Evolutionary conservation across 2,329 filamentous ascomycete species (phyloP).

Genomic region (Coniochaeta hoffmannii): DNA sequence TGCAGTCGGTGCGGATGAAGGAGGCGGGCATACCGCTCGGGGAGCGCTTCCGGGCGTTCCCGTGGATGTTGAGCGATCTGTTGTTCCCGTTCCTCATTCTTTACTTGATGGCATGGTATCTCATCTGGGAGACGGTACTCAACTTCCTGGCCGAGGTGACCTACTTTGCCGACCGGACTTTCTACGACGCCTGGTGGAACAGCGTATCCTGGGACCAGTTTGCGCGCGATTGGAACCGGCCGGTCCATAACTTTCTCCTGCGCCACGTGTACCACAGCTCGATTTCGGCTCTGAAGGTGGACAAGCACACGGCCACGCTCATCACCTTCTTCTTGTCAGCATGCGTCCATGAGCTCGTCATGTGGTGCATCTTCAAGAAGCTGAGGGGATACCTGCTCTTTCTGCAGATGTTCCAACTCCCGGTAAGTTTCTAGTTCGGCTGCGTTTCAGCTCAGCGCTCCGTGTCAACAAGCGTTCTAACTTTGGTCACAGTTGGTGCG

Average conservation of each 20-base stretch:
- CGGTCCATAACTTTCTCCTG: slow-evolving; percentile 70
- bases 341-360: slow-evolving; percentile 66
- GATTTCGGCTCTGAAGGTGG: slow-evolving; percentile 65
- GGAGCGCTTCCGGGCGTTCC: slow-evolving; percentile 59
- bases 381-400: slow-evolving; percentile 65
- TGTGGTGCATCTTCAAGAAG: slow-evolving; percentile 77
- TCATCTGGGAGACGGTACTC: slow-evolving; percentile 71
- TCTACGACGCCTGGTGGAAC: slow-evolving; percentile 62
- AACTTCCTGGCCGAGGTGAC: slow-evolving; percentile 74
- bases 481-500: slow-evolving; percentile 42
- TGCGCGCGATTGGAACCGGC: slow-evolving; percentile 71
- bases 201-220: slow-evolving; percentile 66
- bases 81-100: slow-evolving; percentile 75
- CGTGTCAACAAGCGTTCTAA: slow-evolving; percentile 3
- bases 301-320: slow-evolving; percentile 63
- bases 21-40: slow-evolving; percentile 54
- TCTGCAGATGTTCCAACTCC: slow-evolving; percentile 69
- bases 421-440: slow-evolving; percentile 31
- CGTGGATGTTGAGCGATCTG: slow-evolving; percentile 67
- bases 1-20: slow-evolving; percentile 59
- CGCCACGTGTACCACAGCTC: slow-evolving; percentile 74
- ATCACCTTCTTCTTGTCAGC: slow-evolving; percentile 69
- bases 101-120: slow-evolving; percentile 70
- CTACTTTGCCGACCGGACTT: slow-evolving; percentile 68
- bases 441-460: neutral